Evolutionary conservation across 768 basidiomycete genomes (phyloP).

Genomic region (Rhodotorula graminis): DNA sequence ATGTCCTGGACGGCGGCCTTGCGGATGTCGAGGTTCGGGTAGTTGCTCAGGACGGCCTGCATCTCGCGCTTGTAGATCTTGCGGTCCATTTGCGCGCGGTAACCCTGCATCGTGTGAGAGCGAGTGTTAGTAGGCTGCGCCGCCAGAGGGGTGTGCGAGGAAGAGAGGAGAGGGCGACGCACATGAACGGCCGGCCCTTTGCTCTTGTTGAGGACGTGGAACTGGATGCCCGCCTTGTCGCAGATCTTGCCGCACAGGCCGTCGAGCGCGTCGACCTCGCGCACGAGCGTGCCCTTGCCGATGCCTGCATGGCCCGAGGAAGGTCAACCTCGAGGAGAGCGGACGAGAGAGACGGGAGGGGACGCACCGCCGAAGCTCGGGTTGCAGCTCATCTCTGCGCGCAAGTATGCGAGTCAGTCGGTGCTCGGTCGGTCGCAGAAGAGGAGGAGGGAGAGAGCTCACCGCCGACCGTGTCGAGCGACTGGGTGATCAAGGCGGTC

Average conservation of each 20-base stretch:
- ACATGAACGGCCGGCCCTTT: conserved; percentile 64
- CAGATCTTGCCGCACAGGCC: conserved; percentile 78
- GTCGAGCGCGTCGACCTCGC: conserved; percentile 84
- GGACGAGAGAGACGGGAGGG: not conserved
- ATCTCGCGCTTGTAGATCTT: conserved; percentile 76
- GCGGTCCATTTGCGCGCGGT: conserved; percentile 81
- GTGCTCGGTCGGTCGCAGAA: fast-evolving
- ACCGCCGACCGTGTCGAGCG: conserved; percentile 68
- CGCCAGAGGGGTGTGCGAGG: not conserved
- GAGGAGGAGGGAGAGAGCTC: not conserved
- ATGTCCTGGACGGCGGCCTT: conserved; percentile 45
- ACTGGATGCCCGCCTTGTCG: conserved; percentile 83
- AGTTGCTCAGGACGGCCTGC: conserved; percentile 63
- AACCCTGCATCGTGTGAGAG: conserved; percentile 57
- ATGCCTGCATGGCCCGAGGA: conserved; percentile 44
- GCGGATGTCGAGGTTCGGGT: conserved; percentile 57
- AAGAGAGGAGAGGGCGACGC: not conserved
- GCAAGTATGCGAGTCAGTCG: no score
- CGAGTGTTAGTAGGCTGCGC: not conserved
- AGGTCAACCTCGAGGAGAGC: not conserved
- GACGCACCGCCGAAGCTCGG: conserved; percentile 65
- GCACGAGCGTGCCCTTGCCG: conserved; percentile 85
- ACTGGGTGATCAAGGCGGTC: conserved; percentile 76
- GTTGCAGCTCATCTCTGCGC: conserved; percentile 68
- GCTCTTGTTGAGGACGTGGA: conserved; percentile 75